Evolutionary conservation across 208 protist genomes (phyloP).

Genomic region (Trypanosoma melophagium): DNA sequence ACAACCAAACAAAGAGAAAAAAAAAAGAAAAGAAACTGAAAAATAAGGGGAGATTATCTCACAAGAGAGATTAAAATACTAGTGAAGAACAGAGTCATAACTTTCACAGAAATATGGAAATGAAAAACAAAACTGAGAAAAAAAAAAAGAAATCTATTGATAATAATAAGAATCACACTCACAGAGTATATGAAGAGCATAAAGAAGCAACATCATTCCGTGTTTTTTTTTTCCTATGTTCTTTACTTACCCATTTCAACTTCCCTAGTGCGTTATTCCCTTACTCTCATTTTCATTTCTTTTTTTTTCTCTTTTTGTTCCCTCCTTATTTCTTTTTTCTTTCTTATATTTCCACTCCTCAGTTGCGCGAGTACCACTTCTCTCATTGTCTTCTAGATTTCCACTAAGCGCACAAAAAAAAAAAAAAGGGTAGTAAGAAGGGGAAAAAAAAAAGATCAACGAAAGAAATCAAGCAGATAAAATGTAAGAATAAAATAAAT

Average conservation of each 20-base stretch:
- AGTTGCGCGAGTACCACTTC: not conserved
- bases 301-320: not conserved
- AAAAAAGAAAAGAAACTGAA: conserved; percentile 17
- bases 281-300: not conserved
- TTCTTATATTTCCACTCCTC: not conserved
- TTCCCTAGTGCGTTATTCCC: no score
- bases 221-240: not conserved
- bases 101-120: not conserved
- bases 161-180: not conserved
- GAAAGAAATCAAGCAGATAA: no score
- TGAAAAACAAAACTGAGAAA: conserved; percentile 1
- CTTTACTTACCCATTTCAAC: not conserved
- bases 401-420: no score
- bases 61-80: conserved; percentile 11
- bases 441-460: no score
- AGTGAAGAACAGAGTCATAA: conserved; percentile 10
- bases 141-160: conserved; percentile 5
- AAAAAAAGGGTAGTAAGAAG: no score
- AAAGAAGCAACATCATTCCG: not conserved
- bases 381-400: not conserved
- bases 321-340: not conserved
- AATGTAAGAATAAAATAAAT: no score
- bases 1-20: conserved; percentile 12
- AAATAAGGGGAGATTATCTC: conserved; percentile 7
- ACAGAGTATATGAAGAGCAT: not conserved